Percentiles rank a stretch among this genome's conserved stretches.
Conservation (phyloP, 805 yeast species). For the Metschnikowia kofuensis region DNA sequence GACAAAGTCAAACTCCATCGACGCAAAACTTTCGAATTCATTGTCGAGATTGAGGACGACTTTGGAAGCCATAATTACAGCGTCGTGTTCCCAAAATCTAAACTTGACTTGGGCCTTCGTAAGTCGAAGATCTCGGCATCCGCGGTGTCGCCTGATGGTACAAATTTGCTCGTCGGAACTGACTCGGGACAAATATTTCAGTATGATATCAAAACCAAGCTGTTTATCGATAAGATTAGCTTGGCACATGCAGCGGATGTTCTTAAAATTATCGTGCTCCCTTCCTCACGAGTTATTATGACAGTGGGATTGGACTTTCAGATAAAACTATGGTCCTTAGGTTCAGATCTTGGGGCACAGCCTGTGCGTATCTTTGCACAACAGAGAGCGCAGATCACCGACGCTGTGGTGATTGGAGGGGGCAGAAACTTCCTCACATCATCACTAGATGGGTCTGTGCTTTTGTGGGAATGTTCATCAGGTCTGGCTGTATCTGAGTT, state of each 20-base stretch:
- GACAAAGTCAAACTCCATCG: not conserved
- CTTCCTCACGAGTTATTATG: conserved; percentile 60
- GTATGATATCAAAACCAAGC: conserved; percentile 5
- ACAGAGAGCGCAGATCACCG: conserved; percentile 50
- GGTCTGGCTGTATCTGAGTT: conserved; percentile 43
- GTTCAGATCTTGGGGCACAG: conserved; percentile 15
- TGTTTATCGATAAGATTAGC: not conserved
- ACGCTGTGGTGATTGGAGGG: conserved; percentile 50
- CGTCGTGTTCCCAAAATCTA: conserved; percentile 3
- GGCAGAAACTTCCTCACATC: conserved; percentile 67
- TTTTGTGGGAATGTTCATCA: conserved; percentile 68
- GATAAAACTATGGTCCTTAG: conserved; percentile 57
- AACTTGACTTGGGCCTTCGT: conserved; percentile 2
- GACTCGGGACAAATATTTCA: conserved; percentile 7
- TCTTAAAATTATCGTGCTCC: conserved; percentile 48
- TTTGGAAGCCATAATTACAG: conserved; percentile 2
- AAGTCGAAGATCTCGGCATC: conserved; percentile 4
- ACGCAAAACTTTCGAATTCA: not conserved
- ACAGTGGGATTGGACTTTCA: conserved; percentile 59
- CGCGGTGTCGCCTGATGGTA: conserved; percentile 7
- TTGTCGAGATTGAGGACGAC: conserved; percentile 2
- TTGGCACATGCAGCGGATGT: conserved; percentile 54
- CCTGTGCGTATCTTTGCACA: conserved; percentile 43
- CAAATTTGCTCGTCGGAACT: conserved; percentile 10
- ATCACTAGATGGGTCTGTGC: conserved; percentile 52